Base-by-base conservation (phyloP, 352 stramenopile genomes). In the Plasmopara viticola region DNA sequence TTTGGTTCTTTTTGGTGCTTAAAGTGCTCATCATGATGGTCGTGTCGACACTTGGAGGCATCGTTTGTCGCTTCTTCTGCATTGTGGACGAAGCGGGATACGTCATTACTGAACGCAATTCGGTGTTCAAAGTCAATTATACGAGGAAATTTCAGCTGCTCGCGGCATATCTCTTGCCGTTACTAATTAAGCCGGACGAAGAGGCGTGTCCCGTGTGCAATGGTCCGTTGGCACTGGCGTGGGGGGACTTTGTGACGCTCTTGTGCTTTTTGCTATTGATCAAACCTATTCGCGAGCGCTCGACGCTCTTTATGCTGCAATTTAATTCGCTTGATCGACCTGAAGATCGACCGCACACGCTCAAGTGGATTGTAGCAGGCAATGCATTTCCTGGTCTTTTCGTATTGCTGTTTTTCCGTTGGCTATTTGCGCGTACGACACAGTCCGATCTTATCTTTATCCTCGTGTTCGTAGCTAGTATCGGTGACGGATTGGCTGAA, bases 81-180 rank as follows among this genome's bases (percentile, higher is more conserved):
- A 75, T 83, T 44, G 78, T 93, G 6, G 83, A 93, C 48, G 78
- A 86, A 37, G 75, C 77, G 20, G 83, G 83, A 0, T 93, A 93
- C 65, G 83, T 93, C 62, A 89, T 93, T 44, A 90, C 83, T 14
- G 75, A 90, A 50, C 73, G 76, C 41, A 84, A 65, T 56, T 93
- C 83, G 9, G 72, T 68, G 28, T 93, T 93, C 60, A 93, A 93
- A 52, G 83, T 93, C 48, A 93, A 93, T 57, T 93, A 93, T 65
- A 93, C 83, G 42, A 71, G 83, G 15, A 93, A 93, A 51, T 66
- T 93, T 35, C 77, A 87, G 60, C 63, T 88, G 33, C 68, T 90
- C 43, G 83, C 83, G 0, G 83, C 79, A 0, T 93, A 93, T 46
- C 66, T 93, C 38, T 75, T 93, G 57, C 83, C 83, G 46, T 50